Base-by-base conservation (phyloP, 257 asterid genomes). In the Solanum corneliomulleri region DNA sequence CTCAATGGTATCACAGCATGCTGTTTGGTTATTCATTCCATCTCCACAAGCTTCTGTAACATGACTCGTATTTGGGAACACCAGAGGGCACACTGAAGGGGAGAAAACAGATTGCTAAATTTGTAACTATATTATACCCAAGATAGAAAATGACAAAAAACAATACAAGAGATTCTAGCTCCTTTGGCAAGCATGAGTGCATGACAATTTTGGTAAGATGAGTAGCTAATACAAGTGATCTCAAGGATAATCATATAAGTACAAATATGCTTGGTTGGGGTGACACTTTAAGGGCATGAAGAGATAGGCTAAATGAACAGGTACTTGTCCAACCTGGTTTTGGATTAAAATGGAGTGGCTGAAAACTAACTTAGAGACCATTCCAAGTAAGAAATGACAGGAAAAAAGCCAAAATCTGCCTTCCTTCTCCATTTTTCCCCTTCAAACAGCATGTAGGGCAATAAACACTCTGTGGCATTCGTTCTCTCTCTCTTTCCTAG, bases 81-180 rank as follows among this genome's bases (percentile, higher is more conserved):
- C 93, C 92, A 97, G 91, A 85, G 99, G 99, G 82, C 99, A 97
- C 33, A 93, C 99, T 97, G 95, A 86, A 89, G 85, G 62, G 83
- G 88, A 27, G 27, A 39, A 33, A 82, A 52, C 70, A 75, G 60
- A 87, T 85, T 86, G 66, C 60, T 76, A 62, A 33, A 60, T 49
- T 39, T 39, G 75, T 41, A 76, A 60, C 82, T 74, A 39, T 74
- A 74, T 23, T 49, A 31, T 64, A 45, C 41, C 47, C 39, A 64
- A 37, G 29, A 87, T 60, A 69, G 75, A 70, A 41, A 56, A n/a
- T 87, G 66, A 33, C 16, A 71, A 85, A 78, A 71, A 85, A 33
- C 39, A 71, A 72, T 71, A 10, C 44, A 10, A 72, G 10, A 72
- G 25, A 85, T 66, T 84, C 39, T 42, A 66, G 25, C 41, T 41